Percentiles rank a stretch among this genome's conserved stretches.
phyloP scores from a whole-genome alignment of 805 yeast genomes.

The Vanderwaltozyma tropicalis region DNA sequence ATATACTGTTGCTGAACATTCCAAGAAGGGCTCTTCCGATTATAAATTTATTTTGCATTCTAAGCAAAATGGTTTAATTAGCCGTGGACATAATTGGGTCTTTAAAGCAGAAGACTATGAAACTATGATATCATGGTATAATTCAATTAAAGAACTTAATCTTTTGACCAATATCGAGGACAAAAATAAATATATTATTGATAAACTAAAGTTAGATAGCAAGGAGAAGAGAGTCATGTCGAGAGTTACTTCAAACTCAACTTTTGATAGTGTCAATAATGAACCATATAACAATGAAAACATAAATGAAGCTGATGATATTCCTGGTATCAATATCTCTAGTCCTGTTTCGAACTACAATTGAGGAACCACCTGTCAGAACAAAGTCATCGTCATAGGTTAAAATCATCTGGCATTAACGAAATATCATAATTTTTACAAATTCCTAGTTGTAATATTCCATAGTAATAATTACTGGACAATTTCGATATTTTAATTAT shows the following conservation, averaged over 20 bases:
- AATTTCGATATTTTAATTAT: no score
- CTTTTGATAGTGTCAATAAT: background rate
- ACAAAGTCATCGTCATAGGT: no score
- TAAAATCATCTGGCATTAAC: background rate
- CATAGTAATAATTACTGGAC: no score
- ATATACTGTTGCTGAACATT: conserved; percentile 75
- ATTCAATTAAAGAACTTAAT: conserved; percentile 62
- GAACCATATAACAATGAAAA: background rate
- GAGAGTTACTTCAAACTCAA: background rate
- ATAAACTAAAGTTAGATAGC: background rate
- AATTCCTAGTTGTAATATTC: no score
- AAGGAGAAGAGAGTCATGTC: conserved; percentile 1
- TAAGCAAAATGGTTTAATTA: conserved; percentile 64
- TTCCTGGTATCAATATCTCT: conserved; percentile 1
- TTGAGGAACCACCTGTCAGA: background rate
- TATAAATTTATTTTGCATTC: conserved; percentile 75
- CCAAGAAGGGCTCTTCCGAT: conserved; percentile 46
- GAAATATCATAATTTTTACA: no score
- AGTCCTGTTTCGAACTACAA: background rate
- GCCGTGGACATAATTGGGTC: conserved; percentile 85
- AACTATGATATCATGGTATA: conserved; percentile 75
- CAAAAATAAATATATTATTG: conserved; percentile 38
- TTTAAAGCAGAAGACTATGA: conserved; percentile 78
- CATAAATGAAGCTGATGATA: background rate
- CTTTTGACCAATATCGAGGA: conserved; percentile 49